Evolutionary conservation across 2,329 filamentous ascomycete genomes (phyloP).

Genomic region (Ceratocystis albifundus): DNA sequence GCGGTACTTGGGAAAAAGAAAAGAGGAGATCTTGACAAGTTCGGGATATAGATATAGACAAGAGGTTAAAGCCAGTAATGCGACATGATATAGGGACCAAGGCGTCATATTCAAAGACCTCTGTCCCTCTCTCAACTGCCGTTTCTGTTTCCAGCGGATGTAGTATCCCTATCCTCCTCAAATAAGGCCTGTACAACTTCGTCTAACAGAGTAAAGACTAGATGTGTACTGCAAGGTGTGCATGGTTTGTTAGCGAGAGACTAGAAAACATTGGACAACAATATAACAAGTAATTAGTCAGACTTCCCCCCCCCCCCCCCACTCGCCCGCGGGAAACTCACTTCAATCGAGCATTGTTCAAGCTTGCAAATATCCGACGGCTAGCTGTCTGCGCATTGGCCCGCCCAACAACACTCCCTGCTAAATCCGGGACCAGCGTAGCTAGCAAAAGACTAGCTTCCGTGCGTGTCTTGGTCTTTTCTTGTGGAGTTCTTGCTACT

Average conservation of each 20-base stretch:
- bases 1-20: no score
- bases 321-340: no score
- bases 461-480: slow-evolving; percentile 69
- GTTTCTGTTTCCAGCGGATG: neutral
- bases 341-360: slow-evolving; percentile 89
- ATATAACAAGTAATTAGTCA: neutral
- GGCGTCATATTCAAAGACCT: neutral
- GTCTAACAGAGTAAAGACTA: slow-evolving; percentile 60
- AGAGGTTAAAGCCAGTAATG: no score
- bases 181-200: slow-evolving; percentile 58
- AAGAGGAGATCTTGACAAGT: no score
- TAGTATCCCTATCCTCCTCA: slow-evolving; percentile 26
- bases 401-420: slow-evolving; percentile 83
- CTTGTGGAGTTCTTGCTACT: slow-evolving; percentile 50
- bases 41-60: no score
- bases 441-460: slow-evolving; percentile 84
- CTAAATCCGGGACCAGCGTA: slow-evolving; percentile 80
- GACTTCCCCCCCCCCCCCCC: no score
- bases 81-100: neutral
- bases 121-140: neutral
- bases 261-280: neutral
- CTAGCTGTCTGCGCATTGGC: slow-evolving; percentile 85
- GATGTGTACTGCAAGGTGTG: slow-evolving; percentile 43
- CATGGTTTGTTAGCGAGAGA: slow-evolving; percentile 23
- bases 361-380: slow-evolving; percentile 72